phyloP scores from a whole-genome alignment of 1,139 yeast species.

The Magnusiomyces suaveolens region DNA sequence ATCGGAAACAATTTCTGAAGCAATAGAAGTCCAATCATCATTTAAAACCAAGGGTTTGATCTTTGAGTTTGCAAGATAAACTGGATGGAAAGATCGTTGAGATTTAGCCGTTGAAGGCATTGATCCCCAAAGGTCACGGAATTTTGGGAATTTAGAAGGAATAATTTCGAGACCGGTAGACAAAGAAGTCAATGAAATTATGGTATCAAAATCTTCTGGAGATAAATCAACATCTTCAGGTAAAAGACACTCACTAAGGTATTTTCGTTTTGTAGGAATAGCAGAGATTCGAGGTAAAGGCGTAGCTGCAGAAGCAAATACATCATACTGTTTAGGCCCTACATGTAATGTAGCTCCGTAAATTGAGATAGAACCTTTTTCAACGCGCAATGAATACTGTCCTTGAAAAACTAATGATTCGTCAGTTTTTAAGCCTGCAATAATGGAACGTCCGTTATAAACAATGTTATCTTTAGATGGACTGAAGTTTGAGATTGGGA shows the following conservation, averaged over 20 bases:
- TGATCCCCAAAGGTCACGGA: constrained; percentile 32
- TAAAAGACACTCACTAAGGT: constrained; percentile 26
- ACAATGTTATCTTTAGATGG: constrained; percentile 17
- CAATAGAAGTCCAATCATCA: constrained; percentile 23
- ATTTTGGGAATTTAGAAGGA: constrained; percentile 41
- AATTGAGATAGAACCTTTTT: constrained; percentile 49
- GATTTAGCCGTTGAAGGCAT: background rate
- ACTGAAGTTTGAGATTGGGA: constrained; percentile 12
- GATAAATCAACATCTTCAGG: constrained; percentile 12
- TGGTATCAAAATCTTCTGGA: constrained; percentile 35
- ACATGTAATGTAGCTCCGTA: constrained; percentile 42
- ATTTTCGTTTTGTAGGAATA: constrained; percentile 33
- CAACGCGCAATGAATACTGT: constrained; percentile 43
- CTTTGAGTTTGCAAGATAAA: constrained; percentile 15
- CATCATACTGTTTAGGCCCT: constrained; percentile 15
- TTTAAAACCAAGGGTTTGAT: constrained; percentile 16
- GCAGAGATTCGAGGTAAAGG: constrained; percentile 50
- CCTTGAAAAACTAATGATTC: constrained; percentile 46
- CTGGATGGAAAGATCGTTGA: constrained; percentile 10
- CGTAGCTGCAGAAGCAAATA: constrained; percentile 42
- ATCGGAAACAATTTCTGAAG: constrained; percentile 11
- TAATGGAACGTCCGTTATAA: background rate
- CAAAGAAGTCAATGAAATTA: constrained; percentile 36
- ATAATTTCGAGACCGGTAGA: constrained; percentile 42
- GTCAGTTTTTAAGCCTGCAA: background rate